Evolutionary conservation across 768 basidiomycete genomes (phyloP).

Genomic region (Hypsizygus marmoreus): DNA sequence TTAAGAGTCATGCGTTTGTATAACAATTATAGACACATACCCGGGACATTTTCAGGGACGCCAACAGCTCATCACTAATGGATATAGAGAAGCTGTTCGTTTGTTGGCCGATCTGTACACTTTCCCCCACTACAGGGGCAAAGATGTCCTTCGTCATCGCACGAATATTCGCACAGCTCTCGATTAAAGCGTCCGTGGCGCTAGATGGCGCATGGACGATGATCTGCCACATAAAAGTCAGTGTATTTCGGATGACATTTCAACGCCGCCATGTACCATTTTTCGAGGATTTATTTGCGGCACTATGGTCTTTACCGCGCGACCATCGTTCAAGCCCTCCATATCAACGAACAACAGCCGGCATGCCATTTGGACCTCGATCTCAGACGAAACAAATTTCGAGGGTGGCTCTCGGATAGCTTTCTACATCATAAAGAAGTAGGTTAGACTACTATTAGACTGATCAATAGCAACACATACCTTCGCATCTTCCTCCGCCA

Average conservation of each 20-base stretch:
- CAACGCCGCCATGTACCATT: conserved; percentile 57
- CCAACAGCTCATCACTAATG: conserved; percentile 85
- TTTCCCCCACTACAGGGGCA: conserved; percentile 75
- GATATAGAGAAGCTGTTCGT: conserved; percentile 94
- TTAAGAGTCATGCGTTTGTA: not conserved
- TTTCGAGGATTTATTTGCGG: conserved; percentile 96
- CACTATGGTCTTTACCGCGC: conserved; percentile 94
- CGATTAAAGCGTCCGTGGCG: conserved; percentile 72
- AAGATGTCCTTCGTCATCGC: conserved; percentile 93
- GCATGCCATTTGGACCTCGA: conserved; percentile 82
- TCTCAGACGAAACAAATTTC: conserved; percentile 78
- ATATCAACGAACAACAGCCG: conserved; percentile 91
- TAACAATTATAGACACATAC: conserved; percentile 59
- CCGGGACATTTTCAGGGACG: conserved; percentile 80
- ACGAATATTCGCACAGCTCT: conserved; percentile 80
- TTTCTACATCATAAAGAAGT: conserved; percentile 45
- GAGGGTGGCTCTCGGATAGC: conserved; percentile 83
- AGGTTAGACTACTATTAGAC: not conserved
- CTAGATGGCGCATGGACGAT: conserved; percentile 76
- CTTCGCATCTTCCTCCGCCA: conserved; percentile 82
- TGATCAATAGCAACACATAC: conserved; percentile 37
- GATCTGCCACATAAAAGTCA: conserved; percentile 53
- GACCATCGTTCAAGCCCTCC: conserved; percentile 96
- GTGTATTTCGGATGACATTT: conserved; percentile 2
- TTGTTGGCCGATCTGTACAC: conserved; percentile 90